These are phyloP conservation scores for Lichtheimia ornata DNA, from an alignment of 371 early-diverging fungal species.

Conservation along the genomic window DNA sequence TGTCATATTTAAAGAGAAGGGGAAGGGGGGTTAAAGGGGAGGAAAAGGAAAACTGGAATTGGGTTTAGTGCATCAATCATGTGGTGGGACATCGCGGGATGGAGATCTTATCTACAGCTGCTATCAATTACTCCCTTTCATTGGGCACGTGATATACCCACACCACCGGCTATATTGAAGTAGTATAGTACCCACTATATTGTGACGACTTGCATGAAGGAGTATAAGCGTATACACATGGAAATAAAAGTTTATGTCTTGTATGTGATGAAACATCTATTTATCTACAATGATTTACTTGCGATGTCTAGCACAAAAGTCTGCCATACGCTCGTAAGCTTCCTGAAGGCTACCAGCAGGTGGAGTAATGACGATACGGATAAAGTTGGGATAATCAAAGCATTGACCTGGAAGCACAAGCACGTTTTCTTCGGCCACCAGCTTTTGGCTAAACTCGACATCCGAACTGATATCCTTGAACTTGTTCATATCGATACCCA, in stretches of 20 bases:
- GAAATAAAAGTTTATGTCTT: too few relatives aligned
- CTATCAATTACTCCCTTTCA: too few relatives aligned
- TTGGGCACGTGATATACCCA: too few relatives aligned
- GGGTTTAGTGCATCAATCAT: too few relatives aligned
- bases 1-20: background rate
- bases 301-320: slow-evolving; percentile 79
- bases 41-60: background rate
- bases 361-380: slow-evolving; percentile 84
- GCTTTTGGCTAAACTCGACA: slow-evolving; percentile 79
- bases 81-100: too few relatives aligned
- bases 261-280: too few relatives aligned
- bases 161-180: too few relatives aligned
- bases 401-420: slow-evolving; percentile 85
- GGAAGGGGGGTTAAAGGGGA: background rate
- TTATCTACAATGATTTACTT: slow-evolving; percentile 12
- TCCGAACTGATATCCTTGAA: slow-evolving; percentile 79
- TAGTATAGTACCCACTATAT: too few relatives aligned
- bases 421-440: slow-evolving; percentile 85
- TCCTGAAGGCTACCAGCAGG: slow-evolving; percentile 70
- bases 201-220: too few relatives aligned
- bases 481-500: slow-evolving; percentile 68
- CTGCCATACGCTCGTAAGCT: slow-evolving; percentile 77
- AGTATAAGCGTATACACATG: too few relatives aligned
- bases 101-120: too few relatives aligned
- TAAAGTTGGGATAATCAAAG: slow-evolving; percentile 80